Percentiles rank a stretch among this genome's conserved stretches.
phyloP scores from a whole-genome alignment of 805 yeast species.

The Wickerhamiella parazyma region DNA sequence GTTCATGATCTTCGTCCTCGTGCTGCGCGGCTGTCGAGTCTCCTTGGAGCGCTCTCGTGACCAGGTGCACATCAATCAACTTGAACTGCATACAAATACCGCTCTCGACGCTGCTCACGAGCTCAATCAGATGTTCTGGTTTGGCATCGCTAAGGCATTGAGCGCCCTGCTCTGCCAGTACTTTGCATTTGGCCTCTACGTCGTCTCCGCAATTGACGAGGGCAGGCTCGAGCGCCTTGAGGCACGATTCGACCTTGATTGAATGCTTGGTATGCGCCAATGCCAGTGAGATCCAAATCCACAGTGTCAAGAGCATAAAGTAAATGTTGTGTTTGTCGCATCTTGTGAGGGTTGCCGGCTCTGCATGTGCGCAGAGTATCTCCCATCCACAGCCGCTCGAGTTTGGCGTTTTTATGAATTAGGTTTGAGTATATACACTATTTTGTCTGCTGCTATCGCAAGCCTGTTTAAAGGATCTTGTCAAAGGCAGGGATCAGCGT shows the following conservation, averaged over 20 bases:
- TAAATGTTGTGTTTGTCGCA: no score
- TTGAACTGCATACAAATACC: background rate
- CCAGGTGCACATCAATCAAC: background rate
- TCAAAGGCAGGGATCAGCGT: conserved; percentile 94
- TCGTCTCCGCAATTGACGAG: background rate
- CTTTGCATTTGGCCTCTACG: background rate
- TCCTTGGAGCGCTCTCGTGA: background rate
- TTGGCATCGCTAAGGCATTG: background rate
- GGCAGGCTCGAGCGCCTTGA: background rate
- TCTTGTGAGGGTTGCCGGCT: no score
- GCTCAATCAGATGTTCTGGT: background rate
- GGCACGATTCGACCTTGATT: background rate
- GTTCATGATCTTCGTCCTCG: background rate
- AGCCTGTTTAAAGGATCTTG: conserved; percentile 33
- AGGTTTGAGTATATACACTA: background rate
- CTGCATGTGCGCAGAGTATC: no score
- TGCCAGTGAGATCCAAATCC: no score
- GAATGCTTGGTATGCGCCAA: background rate
- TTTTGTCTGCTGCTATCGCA: background rate
- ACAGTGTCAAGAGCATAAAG: no score
- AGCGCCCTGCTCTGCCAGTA: background rate
- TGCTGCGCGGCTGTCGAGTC: no score
- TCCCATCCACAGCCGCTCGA: no score
- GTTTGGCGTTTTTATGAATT: no score
- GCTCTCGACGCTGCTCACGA: background rate